Evolutionary conservation across 352 stramenopile species (phyloP), one percentile per base, ranked within the genome.

Genomic region (Aphanomyces stellatus): DNA sequence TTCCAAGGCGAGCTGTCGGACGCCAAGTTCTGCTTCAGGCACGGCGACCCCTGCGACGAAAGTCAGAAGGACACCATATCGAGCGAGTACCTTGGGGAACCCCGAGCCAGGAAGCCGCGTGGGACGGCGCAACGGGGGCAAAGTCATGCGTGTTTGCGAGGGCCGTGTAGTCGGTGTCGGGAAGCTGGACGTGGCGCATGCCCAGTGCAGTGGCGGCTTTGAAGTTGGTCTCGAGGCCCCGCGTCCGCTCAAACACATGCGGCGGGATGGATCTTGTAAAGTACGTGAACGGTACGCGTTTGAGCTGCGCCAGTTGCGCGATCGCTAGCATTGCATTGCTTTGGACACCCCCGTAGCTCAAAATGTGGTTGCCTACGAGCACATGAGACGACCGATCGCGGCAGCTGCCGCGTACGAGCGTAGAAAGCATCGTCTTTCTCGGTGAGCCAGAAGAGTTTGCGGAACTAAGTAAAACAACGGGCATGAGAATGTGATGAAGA

Each of bases 261-360:
- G 49, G 8, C 4, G 19, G 5, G 15, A 42, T 53, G 28, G 31
- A 11, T 43, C 40, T 75, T 49, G 51, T 51, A 28, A 93, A 92
- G 61, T 95, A 95, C n/a, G 81, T 91, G 72, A 95, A 95, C 15
- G 86, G 84, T 25, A 90, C 75, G 40, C 49, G 53, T 71, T 82
- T 84, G n/a, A 71, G 71, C 49, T 88, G 72, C n/a, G 86, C 82
- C 34, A 95, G 57, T 68, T 95, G 86, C 6, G 86, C 86, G 55
- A 95, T 75, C 10, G 86, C 84, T 41, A 93, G 68, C 86, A 95
- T 95, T 37, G 86, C 86, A 61, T 95, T 95, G 69, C 86, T 95
- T 66, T 93, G 84, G 11, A 85, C 75, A 1, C 86, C 86, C 19
- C 86, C 86, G 57, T 79, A 93, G 73, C 84, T 95, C 40, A 88